Conservation (phyloP, 805 yeast species). For the Saccharomyces cerevisiae region DNA sequence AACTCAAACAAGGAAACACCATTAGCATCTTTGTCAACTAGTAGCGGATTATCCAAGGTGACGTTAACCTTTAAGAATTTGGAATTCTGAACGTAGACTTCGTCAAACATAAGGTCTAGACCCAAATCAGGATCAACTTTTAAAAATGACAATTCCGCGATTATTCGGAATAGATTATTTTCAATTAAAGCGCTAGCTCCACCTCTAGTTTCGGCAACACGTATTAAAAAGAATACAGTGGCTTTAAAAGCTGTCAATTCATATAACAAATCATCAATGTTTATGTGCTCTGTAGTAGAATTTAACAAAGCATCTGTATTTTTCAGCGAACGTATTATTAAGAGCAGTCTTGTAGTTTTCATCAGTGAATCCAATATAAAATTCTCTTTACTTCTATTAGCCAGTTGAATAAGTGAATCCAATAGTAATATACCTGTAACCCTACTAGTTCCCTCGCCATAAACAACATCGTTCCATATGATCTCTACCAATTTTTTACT, state of each 20-base stretch:
- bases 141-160: constrained; percentile 50
- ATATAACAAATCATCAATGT: constrained; percentile 50
- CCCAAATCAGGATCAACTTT: constrained; percentile 76
- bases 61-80: constrained; percentile 37
- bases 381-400: constrained; percentile 42
- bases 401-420: constrained; percentile 54
- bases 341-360: constrained; percentile 54
- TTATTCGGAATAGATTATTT: constrained; percentile 57
- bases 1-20: constrained; percentile 55
- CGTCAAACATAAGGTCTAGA: constrained; percentile 41
- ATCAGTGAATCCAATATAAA: constrained; percentile 54
- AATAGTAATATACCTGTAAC: constrained; percentile 69
- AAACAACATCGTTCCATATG: constrained; percentile 68
- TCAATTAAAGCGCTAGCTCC: constrained; percentile 77
- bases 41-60: constrained; percentile 45
- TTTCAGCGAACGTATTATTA: constrained; percentile 59
- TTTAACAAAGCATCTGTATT: constrained; percentile 58
- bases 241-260: constrained; percentile 75
- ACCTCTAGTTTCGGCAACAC: constrained; percentile 64
- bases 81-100: constrained; percentile 24
- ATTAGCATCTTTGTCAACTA: constrained; percentile 22
- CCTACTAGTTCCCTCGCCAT: constrained; percentile 69
- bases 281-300: constrained; percentile 31
- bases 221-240: constrained; percentile 55
- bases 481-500: constrained; percentile 57